Base-by-base conservation (phyloP, 768 basidiomycete genomes). In the Trametes maxima region DNA sequence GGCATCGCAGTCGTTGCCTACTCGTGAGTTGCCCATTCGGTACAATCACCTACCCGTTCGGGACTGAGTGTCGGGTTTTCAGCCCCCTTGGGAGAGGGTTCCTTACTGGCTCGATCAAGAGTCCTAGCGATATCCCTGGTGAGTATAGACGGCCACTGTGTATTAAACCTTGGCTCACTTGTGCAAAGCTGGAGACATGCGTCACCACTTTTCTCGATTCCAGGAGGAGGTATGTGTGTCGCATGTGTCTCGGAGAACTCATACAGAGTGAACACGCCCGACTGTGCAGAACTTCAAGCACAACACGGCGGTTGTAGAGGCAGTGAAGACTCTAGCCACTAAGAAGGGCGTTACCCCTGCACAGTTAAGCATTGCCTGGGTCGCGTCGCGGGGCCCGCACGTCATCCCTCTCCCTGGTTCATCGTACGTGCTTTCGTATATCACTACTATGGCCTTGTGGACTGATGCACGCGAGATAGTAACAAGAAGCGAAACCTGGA, bases 1-100 rank as follows among this genome's bases (percentile, higher is more conserved):
- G 80, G 80, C 0, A 76, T 88, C 51, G 72, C 85, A 4, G 79
- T 89, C n/a, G 69, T 83, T 13, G 86, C 80, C 33, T 89, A 89
- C 67, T 82, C 84, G 81, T 82, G 54, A 12, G 78, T 69, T n/a
- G n/a, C n/a, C 6, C 42, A 14, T 40, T 24, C 3, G 19, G n/a
- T n/a, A n/a, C n/a, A 44, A 17, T 43, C 1, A n/a, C 24, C 14
- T 5, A 49, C 17, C 60, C n/a, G 45, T 11, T 12, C 19, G 51
- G 53, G 11, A 50, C 21, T 49, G 22, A 51, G 5, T 13, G 64
- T 53, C 48, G 39, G 13, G 13, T 59, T 12, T 49, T 4, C 48
- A 86, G 80, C 36, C 84, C 85, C 0, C 77, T 85, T 0, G 84
- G 85, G 5, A 73, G 76, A 17, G 84, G 85, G 2, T 76, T 85